A percentile compares a stretch with the other conserved stretches of the same genome.
Evolutionary conservation across 1,284 basidiomycete genomes (phyloP).

Genomic region (Schizophyllum amplum): DNA sequence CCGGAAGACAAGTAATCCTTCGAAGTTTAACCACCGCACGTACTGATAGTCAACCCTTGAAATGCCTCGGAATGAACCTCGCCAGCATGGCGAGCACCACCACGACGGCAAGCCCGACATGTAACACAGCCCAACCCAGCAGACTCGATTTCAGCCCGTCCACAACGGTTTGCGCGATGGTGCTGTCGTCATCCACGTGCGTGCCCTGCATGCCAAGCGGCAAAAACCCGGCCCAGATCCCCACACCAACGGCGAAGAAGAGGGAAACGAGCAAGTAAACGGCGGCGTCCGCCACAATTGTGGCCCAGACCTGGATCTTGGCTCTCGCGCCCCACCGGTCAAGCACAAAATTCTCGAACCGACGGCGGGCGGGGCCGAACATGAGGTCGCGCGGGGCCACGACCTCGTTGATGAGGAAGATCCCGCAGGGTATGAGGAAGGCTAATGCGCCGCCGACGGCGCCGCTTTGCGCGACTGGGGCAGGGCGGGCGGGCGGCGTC

Average conservation of each 20-base stretch:
- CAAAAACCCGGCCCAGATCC: neutral
- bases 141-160: neutral
- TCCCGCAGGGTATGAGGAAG: neutral
- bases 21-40: no score
- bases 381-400: no score
- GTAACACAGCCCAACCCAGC: neutral
- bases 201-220: neutral
- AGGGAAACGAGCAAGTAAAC: neutral
- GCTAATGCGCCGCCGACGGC: neutral
- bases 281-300: neutral
- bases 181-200: no score
- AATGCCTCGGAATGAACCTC: neutral
- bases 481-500: no score
- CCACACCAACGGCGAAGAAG: neutral
- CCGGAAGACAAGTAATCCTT: no score
- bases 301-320: no score
- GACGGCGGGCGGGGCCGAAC: no score
- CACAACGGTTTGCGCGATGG: neutral
- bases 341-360: neutral
- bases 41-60: no score
- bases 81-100: neutral
- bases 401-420: neutral
- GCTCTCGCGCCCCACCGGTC: no score
- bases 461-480: neutral
- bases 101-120: neutral